Base-by-base conservation (phyloP, 2,329 filamentous ascomycete genomes). In the Claviceps purpurea region DNA sequence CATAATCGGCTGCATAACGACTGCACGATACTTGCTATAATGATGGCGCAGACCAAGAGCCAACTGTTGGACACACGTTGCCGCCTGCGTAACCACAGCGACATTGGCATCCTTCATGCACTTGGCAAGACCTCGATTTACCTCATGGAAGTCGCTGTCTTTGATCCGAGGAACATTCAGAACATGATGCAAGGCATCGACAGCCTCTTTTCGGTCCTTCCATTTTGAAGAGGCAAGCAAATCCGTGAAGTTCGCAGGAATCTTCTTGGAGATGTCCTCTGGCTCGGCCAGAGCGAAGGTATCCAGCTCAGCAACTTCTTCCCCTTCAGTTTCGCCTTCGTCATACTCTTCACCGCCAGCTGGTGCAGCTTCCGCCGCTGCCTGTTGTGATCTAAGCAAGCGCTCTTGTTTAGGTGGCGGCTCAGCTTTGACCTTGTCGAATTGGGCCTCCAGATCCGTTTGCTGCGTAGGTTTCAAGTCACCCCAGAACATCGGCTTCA, bases 31-130 rank as follows among this genome's bases (percentile, higher is more conserved):
- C 68, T 87, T 95, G 50, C 72, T 75, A 64, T 95, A 98, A 24
- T 76, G 71, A 60, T 79, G 83, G 45, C 88, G 83, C 55, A 98
- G 66, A 48, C 93, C 93, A 61, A 88, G 93, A 46, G 90, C 91
- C 26, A 98, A 73, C 30, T 86, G 78, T 62, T 97, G 90, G 38
- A 96, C 85, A 68, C 91, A 95, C 61, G 94, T 90, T 2, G 91
- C 93, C 5, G 94, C 91, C 57, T 93, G 84, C 1, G 86, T 93
- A 20, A 96, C 93, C 48, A 97, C 93, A 5, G 88, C 85, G 59
- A 98, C 85, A 64, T 98, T 98, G 60, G 94, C 93, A 60, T 98
- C 94, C 68, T 98, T 98, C 93, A 98, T 98, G 60, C 82, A 89
- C 69, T 97, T 98, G 45, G 93, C 91, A 51, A 97, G 76, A 4